Percentiles rank a stretch among this genome's conserved stretches.
These are phyloP conservation scores for Entomortierella beljakovae DNA, from an alignment of 192 early-diverging fungal species.

Conservation along the genomic window DNA sequence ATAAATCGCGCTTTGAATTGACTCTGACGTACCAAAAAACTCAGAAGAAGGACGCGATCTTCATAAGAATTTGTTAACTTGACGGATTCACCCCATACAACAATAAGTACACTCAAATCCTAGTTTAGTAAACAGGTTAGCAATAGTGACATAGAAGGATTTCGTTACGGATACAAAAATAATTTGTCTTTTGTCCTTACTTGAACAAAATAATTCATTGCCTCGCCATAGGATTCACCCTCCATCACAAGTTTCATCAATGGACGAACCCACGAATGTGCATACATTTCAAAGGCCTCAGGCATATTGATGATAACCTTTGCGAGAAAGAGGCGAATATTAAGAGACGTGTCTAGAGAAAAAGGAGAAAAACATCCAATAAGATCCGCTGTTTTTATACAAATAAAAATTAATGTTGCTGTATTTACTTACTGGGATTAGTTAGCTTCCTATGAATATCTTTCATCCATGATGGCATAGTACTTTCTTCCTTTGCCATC, in stretches of 20 bases:
- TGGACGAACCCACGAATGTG: slow-evolving; percentile 67
- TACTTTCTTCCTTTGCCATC: slow-evolving; percentile 28
- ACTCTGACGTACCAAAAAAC: slow-evolving; percentile 62
- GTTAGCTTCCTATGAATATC: slow-evolving; percentile 64
- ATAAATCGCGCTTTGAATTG: too few relatives aligned
- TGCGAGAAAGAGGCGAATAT: slow-evolving; percentile 71
- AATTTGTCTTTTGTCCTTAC: too few relatives aligned
- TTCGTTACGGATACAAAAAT: too few relatives aligned
- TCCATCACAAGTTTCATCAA: slow-evolving; percentile 66
- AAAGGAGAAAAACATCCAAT: too few relatives aligned
- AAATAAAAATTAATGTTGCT: not conserved
- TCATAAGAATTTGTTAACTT: slow-evolving; percentile 45
- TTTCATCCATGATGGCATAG: slow-evolving; percentile 76
- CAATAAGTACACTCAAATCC: slow-evolving; percentile 73
- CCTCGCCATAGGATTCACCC: slow-evolving; percentile 63
- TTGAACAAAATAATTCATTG: slow-evolving; percentile 79
- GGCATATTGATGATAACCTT: slow-evolving; percentile 75
- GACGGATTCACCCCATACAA: slow-evolving; percentile 69
- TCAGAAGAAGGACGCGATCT: slow-evolving; percentile 54
- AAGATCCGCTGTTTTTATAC: too few relatives aligned
- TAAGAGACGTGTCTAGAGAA: slow-evolving; percentile 66
- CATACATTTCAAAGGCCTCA: slow-evolving; percentile 69
- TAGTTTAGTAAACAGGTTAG: slow-evolving; percentile 9
- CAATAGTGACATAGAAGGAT: too few relatives aligned
- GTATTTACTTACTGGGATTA: slow-evolving; percentile 33